Percentiles rank a stretch among this genome's conserved stretches.
These are phyloP conservation scores for Cordyceps cateniannulata DNA, from an alignment of 2,329 filamentous ascomycete species.

Conservation along the genomic window DNA sequence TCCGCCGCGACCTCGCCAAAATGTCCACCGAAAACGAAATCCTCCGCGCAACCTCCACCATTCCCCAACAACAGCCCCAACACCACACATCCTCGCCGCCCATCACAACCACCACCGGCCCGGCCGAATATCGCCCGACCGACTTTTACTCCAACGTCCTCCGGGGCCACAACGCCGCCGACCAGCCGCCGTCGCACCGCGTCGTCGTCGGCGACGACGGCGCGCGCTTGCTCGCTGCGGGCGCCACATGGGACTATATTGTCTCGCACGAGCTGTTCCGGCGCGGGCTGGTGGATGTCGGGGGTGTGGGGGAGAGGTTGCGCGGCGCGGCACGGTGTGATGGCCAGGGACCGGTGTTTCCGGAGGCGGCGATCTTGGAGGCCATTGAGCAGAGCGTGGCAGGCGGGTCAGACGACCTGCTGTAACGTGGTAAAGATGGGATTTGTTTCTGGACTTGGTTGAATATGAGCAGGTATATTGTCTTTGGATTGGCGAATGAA, in stretches of 20 bases:
- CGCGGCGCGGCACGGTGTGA: conserved; percentile 74
- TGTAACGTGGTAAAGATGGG: conserved; percentile 22
- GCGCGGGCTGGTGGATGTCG: conserved; percentile 73
- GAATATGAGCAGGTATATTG: no score
- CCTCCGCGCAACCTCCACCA: conserved; percentile 66
- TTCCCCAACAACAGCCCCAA: conserved; percentile 13
- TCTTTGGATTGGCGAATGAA: no score
- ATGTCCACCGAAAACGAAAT: conserved; percentile 90
- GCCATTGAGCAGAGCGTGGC: conserved; percentile 76
- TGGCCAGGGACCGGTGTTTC: conserved; percentile 82
- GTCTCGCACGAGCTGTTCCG: conserved; percentile 72
- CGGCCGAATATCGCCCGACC: conserved; percentile 64
- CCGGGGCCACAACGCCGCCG: conserved; percentile 42
- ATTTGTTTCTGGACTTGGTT: no score
- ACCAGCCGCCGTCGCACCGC: conserved; percentile 61
- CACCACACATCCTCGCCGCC: conserved; percentile 22
- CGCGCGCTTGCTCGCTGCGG: conserved; percentile 64
- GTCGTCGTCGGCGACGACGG: conserved; percentile 60
- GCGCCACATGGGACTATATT: conserved; percentile 85
- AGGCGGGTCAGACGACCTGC: conserved; percentile 69
- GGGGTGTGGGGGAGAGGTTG: conserved; percentile 70
- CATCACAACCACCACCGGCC: conserved; percentile 48
- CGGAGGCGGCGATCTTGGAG: conserved; percentile 63
- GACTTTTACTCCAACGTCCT: conserved; percentile 64
- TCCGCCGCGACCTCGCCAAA: conserved; percentile 78